Evolutionary conservation across 2,329 filamentous ascomycete species (phyloP).

Genomic region (Verticillium nubilum): DNA sequence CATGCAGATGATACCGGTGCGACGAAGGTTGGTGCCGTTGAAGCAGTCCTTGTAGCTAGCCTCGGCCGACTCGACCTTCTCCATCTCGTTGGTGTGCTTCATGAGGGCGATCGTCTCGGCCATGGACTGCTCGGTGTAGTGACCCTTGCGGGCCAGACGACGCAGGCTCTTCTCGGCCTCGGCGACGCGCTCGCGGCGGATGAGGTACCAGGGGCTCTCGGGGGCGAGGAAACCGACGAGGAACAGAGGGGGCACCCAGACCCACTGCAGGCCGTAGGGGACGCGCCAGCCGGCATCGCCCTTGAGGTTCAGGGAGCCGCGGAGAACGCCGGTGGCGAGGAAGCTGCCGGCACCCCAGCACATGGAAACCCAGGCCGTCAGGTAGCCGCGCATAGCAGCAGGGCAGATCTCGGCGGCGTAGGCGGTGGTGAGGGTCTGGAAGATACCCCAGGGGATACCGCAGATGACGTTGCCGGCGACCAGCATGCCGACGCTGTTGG

Average conservation of each 20-base stretch:
- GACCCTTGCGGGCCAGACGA: slow-evolving; percentile 20
- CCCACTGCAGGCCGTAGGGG: slow-evolving; percentile 42
- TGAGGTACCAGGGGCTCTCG: slow-evolving; percentile 45
- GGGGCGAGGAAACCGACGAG: slow-evolving; percentile 38
- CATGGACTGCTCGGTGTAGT: slow-evolving; percentile 32
- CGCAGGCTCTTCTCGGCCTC: slow-evolving; percentile 35
- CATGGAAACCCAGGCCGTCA: slow-evolving; percentile 32
- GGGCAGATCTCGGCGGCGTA: slow-evolving; percentile 32
- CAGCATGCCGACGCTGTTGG: slow-evolving; percentile 22
- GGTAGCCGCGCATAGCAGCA: slow-evolving; percentile 31
- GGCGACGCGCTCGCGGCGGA: slow-evolving; percentile 32
- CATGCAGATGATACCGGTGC: slow-evolving; percentile 22
- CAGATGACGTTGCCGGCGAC: slow-evolving; percentile 19
- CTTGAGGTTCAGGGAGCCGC: slow-evolving; percentile 14
- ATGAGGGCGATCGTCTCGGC: slow-evolving; percentile 32
- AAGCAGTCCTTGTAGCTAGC: slow-evolving; percentile 33
- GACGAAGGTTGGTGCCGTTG: slow-evolving; percentile 25
- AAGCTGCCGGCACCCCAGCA: slow-evolving; percentile 33
- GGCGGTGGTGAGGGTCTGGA: slow-evolving; percentile 29
- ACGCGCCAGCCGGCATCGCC: slow-evolving; percentile 14
- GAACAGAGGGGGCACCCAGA: slow-evolving; percentile 40
- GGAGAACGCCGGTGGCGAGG: slow-evolving; percentile 26
- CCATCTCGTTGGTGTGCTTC: slow-evolving; percentile 31
- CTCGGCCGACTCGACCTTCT: slow-evolving; percentile 22
- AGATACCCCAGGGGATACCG: slow-evolving; percentile 25